These are phyloP conservation scores for Chaetomiaceae sp. DNA, from an alignment of 2,329 filamentous ascomycete species.

Conservation along the genomic window DNA sequence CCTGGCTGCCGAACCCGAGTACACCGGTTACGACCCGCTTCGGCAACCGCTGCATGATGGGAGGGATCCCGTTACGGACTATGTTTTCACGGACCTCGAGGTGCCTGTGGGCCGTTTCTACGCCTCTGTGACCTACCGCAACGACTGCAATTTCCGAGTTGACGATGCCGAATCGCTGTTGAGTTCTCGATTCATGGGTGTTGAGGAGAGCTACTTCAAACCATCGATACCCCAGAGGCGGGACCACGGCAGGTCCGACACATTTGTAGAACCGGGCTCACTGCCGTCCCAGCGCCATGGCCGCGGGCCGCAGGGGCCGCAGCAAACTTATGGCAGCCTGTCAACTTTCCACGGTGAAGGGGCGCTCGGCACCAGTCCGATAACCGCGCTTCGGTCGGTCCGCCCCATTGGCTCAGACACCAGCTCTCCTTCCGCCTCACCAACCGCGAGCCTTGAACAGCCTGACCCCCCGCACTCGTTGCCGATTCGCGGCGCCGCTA, in stretches of 20 bases:
- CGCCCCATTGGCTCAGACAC: constrained; percentile 55
- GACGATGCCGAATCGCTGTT: constrained; percentile 86
- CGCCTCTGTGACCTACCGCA: constrained; percentile 76
- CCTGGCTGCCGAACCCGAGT: constrained; percentile 51
- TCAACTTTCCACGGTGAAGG: constrained; percentile 84
- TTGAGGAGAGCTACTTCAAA: constrained; percentile 80
- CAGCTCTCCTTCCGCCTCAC: constrained; percentile 51
- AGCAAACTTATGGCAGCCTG: constrained; percentile 81
- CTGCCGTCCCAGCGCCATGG: constrained; percentile 57
- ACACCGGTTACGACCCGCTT: constrained; percentile 60
- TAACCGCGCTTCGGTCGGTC: constrained; percentile 72
- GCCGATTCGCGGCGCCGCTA: constrained; percentile 39
- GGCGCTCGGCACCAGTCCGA: constrained; percentile 72
- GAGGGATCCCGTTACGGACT: constrained; percentile 63
- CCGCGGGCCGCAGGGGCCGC: constrained; percentile 50
- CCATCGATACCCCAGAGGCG: constrained; percentile 59
- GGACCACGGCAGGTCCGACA: constrained; percentile 33
- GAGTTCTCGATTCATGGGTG: constrained; percentile 87
- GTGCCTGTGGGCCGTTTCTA: constrained; percentile 80
- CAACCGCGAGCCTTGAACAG: constrained; percentile 39
- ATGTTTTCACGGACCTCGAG: constrained; percentile 76
- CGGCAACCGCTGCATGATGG: constrained; percentile 62
- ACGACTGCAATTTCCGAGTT: constrained; percentile 82
- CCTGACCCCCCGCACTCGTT: constrained; percentile 45
- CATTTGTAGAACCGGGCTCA: constrained; percentile 60